A percentile compares a stretch with the other conserved stretches of the same genome.
phyloP scores from a whole-genome alignment of 1,284 basidiomycete species.

The Cutaneotrichosporon dermatis region DNA sequence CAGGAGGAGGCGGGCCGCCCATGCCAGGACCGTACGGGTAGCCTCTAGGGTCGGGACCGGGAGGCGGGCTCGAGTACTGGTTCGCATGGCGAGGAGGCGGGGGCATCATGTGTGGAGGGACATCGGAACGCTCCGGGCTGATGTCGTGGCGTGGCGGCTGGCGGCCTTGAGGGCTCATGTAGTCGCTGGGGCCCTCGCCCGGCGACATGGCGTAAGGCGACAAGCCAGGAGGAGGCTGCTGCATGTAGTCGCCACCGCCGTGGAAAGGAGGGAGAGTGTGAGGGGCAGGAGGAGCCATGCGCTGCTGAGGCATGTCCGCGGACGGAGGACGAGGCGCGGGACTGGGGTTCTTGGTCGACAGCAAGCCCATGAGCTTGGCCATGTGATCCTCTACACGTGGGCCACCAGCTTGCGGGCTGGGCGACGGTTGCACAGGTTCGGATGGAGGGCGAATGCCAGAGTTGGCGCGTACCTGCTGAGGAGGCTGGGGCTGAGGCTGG shows the following conservation, averaged over 20 bases:
- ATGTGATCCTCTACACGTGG: conserved; percentile 30
- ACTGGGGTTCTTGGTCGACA: conserved; percentile 26
- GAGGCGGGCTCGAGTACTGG: conserved; percentile 16
- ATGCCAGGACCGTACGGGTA: conserved; percentile 2
- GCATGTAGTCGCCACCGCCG: not conserved
- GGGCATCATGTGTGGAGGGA: conserved; percentile 10
- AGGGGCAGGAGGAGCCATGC: not conserved
- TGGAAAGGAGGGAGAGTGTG: conserved; percentile 5
- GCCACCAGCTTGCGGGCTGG: not conserved
- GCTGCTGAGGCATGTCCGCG: conserved; percentile 11
- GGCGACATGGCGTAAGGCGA: conserved; percentile 17
- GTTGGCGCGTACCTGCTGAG: not conserved
- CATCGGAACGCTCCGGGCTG: conserved; percentile 1
- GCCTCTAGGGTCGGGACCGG: conserved; percentile 13
- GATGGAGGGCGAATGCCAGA: not conserved
- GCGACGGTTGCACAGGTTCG: not conserved
- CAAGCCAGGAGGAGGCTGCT: conserved; percentile 15
- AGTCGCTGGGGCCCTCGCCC: conserved; percentile 8
- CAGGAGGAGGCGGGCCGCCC: conserved; percentile 1
- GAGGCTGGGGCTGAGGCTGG: not conserved
- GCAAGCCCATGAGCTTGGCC: conserved; percentile 41
- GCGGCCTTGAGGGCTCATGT: conserved; percentile 2
- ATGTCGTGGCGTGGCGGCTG: conserved; percentile 3
- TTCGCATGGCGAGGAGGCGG: not conserved
- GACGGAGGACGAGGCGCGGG: conserved; percentile 12